Conservation (phyloP, 768 basidiomycete species). For the Rhizopogon vulgaris region DNA sequence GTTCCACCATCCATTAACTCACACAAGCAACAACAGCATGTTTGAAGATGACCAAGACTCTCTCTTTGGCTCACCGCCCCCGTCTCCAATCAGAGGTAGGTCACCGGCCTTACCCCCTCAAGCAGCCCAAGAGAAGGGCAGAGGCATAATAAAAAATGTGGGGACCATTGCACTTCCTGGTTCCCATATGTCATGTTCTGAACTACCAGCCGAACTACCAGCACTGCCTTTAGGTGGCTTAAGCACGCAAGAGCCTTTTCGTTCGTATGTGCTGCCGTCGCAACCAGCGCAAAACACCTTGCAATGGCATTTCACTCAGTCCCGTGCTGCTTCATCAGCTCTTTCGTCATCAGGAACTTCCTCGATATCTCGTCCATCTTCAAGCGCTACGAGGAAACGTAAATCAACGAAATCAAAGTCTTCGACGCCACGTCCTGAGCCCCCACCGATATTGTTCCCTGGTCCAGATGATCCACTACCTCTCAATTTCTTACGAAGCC, state of each 20-base stretch:
- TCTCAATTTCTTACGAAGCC: conserved; percentile 66
- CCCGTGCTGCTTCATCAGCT: background rate
- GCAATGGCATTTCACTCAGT: background rate
- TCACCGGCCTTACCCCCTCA: conserved; percentile 55
- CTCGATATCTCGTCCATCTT: conserved; percentile 5
- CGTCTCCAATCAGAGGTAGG: conserved; percentile 71
- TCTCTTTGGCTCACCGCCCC: conserved; percentile 76
- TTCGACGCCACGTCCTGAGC: conserved; percentile 38
- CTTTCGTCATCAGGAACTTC: background rate
- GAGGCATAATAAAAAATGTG: conserved; percentile 67
- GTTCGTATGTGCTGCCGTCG: conserved; percentile 5
- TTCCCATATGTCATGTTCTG: conserved; percentile 79
- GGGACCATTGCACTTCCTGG: conserved; percentile 98
- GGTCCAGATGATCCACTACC: conserved; percentile 57
- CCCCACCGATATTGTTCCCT: conserved; percentile 57
- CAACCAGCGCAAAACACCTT: background rate
- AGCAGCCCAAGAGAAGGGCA: conserved; percentile 13
- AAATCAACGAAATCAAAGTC: conserved; percentile 32
- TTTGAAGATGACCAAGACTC: conserved; percentile 55
- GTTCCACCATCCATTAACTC: conserved; percentile 8
- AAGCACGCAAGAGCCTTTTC: conserved; percentile 32
- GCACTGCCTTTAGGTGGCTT: conserved; percentile 49
- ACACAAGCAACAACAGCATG: conserved; percentile 6
- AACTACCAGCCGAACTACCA: conserved; percentile 78
- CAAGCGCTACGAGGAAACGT: conserved; percentile 22